Evolutionary conservation across 2,329 filamentous ascomycete species (phyloP).

Genomic region (Cladosporium sp.): DNA sequence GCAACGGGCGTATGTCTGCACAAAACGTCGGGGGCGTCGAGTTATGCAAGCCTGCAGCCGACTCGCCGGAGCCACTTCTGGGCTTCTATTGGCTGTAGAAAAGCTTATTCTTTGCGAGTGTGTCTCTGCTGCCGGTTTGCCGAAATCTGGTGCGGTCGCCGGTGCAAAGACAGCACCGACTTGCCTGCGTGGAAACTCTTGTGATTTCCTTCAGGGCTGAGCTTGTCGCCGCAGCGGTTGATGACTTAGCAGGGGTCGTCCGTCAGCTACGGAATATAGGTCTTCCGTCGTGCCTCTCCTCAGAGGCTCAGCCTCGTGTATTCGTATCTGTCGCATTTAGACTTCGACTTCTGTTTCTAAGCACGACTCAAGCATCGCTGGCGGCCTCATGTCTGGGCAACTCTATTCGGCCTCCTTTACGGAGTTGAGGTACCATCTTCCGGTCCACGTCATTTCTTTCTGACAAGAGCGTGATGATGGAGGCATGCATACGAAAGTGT

Average conservation of each 20-base stretch:
- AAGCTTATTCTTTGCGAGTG: neutral
- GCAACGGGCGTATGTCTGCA: slow-evolving; percentile 1
- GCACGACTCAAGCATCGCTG: neutral
- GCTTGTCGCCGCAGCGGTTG: neutral
- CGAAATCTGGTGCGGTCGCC: neutral
- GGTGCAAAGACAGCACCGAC: neutral
- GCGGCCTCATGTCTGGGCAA: neutral
- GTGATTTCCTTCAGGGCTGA: neutral
- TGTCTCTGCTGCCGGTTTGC: neutral
- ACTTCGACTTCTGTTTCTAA: neutral
- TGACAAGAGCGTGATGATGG: no score
- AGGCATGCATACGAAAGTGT: no score
- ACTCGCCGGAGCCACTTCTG: neutral
- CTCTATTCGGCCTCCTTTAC: neutral
- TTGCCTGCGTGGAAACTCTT: neutral
- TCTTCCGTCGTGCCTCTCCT: neutral
- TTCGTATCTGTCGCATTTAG: neutral
- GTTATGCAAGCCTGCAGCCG: slow-evolving; percentile 5
- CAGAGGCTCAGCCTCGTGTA: neutral
- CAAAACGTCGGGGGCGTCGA: neutral
- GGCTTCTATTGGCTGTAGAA: neutral
- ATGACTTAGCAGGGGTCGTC: neutral
- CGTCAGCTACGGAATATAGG: neutral
- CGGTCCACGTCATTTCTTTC: neutral
- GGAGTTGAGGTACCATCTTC: neutral